Evolutionary conservation across 2,329 filamentous ascomycete species (phyloP), one percentile per base, ranked within the genome.

Genomic region (Microcyclospora tardicrescens): DNA sequence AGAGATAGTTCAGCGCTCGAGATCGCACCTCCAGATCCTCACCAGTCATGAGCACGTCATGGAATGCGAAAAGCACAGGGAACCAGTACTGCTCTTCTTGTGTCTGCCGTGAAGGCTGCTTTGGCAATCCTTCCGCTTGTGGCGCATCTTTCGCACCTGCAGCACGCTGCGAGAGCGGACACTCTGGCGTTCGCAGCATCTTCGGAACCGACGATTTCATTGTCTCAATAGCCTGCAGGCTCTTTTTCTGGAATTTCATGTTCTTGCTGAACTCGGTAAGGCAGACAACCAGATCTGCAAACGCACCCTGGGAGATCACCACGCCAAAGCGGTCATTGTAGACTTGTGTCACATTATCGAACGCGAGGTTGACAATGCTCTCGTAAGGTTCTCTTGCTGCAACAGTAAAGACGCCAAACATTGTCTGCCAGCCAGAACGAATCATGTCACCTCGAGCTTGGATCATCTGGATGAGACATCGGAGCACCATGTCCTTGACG

Each of bases 261-360:
- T 99, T 98, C 70, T 98, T 99, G 13, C 89, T 95, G 59, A 99
- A 99, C 59, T 96, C 86, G 0, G 93, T 98, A 45, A 99, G 66
- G 56, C 91, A 98, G 37, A 98, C 85, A 43, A 98, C 82, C 19
- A 99, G 69, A 58, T 99, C 93, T 0, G 91, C 87, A 56, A 99
- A 98, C 2, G 91, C 89, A 16, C 86, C 91, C 60, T 99, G 93
- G 0, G 84, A 85, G 42, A 99, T 91, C 42, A 98, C 87, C 6
- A 96, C 81, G 1, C 89, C 87, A 49, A 99, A 98, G 27, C 91
- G 80, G 16, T 84, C 87, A 60, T 84, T 93, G 68, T 96, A 98
- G 14, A 98, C 84, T 46, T 93, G 84, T 19, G 81, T 85, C 37
- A 98, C 89, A 57, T 95, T 94, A 54, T 98, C 91, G 56, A 93